phyloP scores from a whole-genome alignment of 257 asterid genomes.

The Nicotiana benthamiana region DNA sequence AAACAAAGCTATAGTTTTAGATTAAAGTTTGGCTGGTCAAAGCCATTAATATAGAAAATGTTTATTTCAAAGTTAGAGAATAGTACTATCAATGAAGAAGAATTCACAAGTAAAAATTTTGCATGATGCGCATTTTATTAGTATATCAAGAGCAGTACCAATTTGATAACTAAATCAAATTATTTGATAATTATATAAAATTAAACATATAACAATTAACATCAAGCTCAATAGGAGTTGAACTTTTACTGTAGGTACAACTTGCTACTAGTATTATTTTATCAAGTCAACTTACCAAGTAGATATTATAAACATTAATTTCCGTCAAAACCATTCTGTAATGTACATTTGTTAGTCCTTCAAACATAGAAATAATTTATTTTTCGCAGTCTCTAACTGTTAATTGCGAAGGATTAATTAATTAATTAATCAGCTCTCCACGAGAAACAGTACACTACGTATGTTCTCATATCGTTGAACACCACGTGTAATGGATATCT shows the following conservation, averaged over 20 bases:
- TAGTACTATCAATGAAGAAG: not conserved
- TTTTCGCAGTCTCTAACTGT: not conserved
- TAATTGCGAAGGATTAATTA: not conserved
- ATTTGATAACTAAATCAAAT: not conserved
- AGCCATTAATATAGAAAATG: not conserved
- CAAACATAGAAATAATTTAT: not conserved
- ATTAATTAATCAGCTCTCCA: not conserved
- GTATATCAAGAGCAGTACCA: not conserved
- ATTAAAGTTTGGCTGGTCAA: not conserved
- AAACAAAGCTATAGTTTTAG: too few relatives aligned
- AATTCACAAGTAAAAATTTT: not conserved
- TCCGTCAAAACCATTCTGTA: not conserved
- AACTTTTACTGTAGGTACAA: not conserved
- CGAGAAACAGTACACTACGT: not conserved
- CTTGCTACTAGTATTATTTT: not conserved
- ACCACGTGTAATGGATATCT: not conserved
- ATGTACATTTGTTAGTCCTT: not conserved
- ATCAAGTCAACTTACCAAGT: not conserved
- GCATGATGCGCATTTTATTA: not conserved
- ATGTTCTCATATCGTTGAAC: not conserved
- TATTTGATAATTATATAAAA: too few relatives aligned
- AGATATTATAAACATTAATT: not conserved
- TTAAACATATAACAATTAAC: not conserved
- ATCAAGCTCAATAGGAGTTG: not conserved
- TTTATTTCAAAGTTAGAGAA: not conserved